A percentile compares a stretch with the other conserved stretches of the same genome.
Evolutionary conservation across 1,139 yeast species (phyloP).

Genomic region (Zygoascus hellenicus): DNA sequence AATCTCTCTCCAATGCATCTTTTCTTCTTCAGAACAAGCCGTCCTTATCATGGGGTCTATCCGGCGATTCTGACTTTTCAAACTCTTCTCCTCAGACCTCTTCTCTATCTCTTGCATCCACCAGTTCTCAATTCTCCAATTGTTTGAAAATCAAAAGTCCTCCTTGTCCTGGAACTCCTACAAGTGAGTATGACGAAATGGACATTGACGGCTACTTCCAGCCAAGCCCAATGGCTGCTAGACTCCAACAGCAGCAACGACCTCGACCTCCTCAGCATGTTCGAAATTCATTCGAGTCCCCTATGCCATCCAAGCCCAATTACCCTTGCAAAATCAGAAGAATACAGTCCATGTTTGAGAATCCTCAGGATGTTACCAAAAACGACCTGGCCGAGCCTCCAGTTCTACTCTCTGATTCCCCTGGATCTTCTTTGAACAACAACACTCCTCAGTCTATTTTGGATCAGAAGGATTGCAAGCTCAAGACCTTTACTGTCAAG

Average conservation of each 20-base stretch:
- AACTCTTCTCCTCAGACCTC: slow-evolving; percentile 9
- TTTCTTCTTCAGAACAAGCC: slow-evolving; percentile 18
- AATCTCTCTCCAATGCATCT: slow-evolving; percentile 23
- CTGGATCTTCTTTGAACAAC: slow-evolving; percentile 10
- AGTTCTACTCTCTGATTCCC: slow-evolving; percentile 13
- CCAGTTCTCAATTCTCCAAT: slow-evolving; percentile 2
- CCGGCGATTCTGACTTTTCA: slow-evolving; percentile 9
- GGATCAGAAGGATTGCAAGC: slow-evolving; percentile 22
- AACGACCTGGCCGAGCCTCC: slow-evolving; percentile 21
- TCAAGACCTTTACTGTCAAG: slow-evolving; percentile 36
- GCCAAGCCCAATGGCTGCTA: slow-evolving; percentile 6
- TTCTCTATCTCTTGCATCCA: slow-evolving; percentile 9
- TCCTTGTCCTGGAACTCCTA: slow-evolving; percentile 6
- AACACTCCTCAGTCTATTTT: slow-evolving; percentile 16
- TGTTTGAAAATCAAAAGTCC: neutral
- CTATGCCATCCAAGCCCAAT: slow-evolving; percentile 14
- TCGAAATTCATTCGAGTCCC: slow-evolving; percentile 16
- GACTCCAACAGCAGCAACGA: slow-evolving; percentile 12
- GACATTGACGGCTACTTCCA: slow-evolving; percentile 10
- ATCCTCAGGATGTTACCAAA: slow-evolving; percentile 35
- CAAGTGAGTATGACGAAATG: slow-evolving; percentile 8
- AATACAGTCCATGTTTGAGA: slow-evolving; percentile 61
- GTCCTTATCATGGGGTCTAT: slow-evolving; percentile 12
- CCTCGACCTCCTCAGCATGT: slow-evolving; percentile 17
- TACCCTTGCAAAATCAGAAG: slow-evolving; percentile 43